Conservation (phyloP, 768 basidiomycete genomes). For the Psilocybe cyanescens region DNA sequence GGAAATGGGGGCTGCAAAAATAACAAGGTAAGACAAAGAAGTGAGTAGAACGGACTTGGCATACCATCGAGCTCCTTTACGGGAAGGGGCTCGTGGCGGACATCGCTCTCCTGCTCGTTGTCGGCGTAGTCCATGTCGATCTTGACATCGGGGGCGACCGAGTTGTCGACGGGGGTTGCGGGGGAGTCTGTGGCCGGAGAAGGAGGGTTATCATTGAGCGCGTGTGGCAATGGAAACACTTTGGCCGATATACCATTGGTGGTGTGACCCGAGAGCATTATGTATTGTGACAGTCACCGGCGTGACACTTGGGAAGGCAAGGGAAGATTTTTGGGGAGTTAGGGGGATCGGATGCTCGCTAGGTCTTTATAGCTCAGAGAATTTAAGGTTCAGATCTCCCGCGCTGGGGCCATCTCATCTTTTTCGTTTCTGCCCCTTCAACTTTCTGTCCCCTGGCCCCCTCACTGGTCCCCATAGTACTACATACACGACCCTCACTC, state of each 20-base stretch:
- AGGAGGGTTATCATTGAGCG: slow-evolving; percentile 32
- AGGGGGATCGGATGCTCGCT: slow-evolving; percentile 69
- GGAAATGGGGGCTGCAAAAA: slow-evolving; percentile 31
- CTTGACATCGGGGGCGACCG: slow-evolving; percentile 56
- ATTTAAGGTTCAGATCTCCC: slow-evolving; percentile 87
- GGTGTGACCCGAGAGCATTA: slow-evolving; percentile 57
- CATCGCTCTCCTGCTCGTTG: slow-evolving; percentile 69
- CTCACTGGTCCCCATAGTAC: slow-evolving; percentile 14
- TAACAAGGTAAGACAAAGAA: slow-evolving; percentile 17
- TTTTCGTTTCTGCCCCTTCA: slow-evolving; percentile 34
- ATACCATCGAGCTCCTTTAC: slow-evolving; percentile 51
- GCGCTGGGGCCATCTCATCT: slow-evolving; percentile 68
- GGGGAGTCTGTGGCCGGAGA: slow-evolving; percentile 56
- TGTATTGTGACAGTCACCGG: slow-evolving; percentile 76
- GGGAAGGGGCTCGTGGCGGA: slow-evolving; percentile 60
- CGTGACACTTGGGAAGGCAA: slow-evolving; percentile 56
- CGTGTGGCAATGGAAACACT: slow-evolving; percentile 37
- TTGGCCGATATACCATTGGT: slow-evolving; percentile 37
- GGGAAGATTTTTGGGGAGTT: slow-evolving; percentile 78
- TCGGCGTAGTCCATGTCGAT: slow-evolving; percentile 63
- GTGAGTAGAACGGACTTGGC: slow-evolving; percentile 9
- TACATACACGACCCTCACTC: slow-evolving; percentile 26
- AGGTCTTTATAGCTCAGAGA: slow-evolving; percentile 81
- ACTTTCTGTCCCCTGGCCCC: slow-evolving; percentile 19
- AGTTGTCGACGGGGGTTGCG: slow-evolving; percentile 60